Evolutionary conservation across 345 rosid species (phyloP).

Genomic region (Odontarrhena argentea): DNA sequence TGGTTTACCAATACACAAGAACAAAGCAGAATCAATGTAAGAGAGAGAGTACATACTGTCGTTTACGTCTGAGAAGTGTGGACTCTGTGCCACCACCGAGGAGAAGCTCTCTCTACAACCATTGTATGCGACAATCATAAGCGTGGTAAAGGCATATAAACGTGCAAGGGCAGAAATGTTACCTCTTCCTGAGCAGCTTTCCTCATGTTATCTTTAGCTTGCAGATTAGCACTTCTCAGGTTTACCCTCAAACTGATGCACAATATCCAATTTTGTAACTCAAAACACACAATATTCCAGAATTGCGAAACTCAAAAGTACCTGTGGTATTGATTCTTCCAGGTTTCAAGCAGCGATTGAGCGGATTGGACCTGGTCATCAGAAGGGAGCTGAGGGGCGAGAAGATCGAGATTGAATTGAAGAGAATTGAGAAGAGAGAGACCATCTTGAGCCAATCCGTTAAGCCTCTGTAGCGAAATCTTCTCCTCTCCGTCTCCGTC

Average conservation of each 20-base stretch:
- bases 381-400: slow-evolving; percentile 79
- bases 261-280: neutral
- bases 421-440: slow-evolving; percentile 75
- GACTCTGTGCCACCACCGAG: slow-evolving; percentile 96
- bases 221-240: slow-evolving; percentile 86
- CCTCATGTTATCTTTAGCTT: slow-evolving; percentile 85
- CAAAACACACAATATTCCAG: too few relatives aligned
- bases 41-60: slow-evolving; percentile 63
- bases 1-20: neutral
- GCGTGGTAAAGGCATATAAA: too few relatives aligned
- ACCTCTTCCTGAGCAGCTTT: slow-evolving; percentile 86
- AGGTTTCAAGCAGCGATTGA: slow-evolving; percentile 61
- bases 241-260: slow-evolving; percentile 59
- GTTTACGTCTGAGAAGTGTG: slow-evolving; percentile 76
- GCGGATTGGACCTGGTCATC: slow-evolving; percentile 60
- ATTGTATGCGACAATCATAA: neutral
- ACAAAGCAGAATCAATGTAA: neutral
- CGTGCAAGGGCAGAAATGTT: too few relatives aligned
- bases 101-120: slow-evolving; percentile 82
- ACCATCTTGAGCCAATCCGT: slow-evolving; percentile 71
- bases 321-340: slow-evolving; percentile 67
- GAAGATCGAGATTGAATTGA: slow-evolving; percentile 79
- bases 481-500: slow-evolving; percentile 46
- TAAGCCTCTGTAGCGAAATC: slow-evolving; percentile 74
- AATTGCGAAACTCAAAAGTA: slow-evolving; percentile 8